These are phyloP conservation scores for Neckera pumila DNA, from an alignment of 225 moss, liverwort and hornwort species.

Conservation along the genomic window DNA sequence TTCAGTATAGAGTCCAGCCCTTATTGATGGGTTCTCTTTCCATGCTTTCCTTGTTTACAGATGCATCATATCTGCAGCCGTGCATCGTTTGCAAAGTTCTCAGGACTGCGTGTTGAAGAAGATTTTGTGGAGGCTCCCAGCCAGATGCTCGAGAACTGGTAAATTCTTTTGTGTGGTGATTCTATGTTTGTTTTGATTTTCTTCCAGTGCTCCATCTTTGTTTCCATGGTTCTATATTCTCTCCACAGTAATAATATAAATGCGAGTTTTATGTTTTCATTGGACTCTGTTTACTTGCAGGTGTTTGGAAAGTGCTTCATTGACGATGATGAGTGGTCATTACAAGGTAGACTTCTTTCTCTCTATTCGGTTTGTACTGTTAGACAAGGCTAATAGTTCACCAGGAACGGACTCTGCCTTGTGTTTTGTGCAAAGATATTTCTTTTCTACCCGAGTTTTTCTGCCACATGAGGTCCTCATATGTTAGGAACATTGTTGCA, in stretches of 20 bases:
- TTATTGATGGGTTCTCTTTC: not conserved
- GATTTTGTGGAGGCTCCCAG: constrained; percentile 98
- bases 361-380: not conserved
- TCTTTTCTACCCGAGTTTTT: not conserved
- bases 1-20: not conserved
- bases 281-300: constrained; percentile 20
- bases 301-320: constrained; percentile 75
- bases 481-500: constrained; percentile 7
- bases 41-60: constrained; percentile 21
- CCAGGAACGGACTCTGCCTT: not conserved
- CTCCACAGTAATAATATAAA: not conserved
- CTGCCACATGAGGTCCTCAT: not conserved
- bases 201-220: not conserved
- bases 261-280: not conserved
- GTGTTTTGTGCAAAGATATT: not conserved
- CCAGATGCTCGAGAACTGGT: constrained; percentile 99
- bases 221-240: not conserved
- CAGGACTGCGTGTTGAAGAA: constrained; percentile 88
- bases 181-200: not conserved
- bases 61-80: constrained; percentile 99
- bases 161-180: not conserved
- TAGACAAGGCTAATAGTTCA: not conserved
- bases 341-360: constrained; percentile 51
- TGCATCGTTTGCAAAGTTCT: constrained; percentile 78
- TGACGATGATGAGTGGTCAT: constrained; percentile 93